Evolutionary conservation across 2,329 filamentous ascomycete species (phyloP).

Genomic region (Diplodia sapinea): DNA sequence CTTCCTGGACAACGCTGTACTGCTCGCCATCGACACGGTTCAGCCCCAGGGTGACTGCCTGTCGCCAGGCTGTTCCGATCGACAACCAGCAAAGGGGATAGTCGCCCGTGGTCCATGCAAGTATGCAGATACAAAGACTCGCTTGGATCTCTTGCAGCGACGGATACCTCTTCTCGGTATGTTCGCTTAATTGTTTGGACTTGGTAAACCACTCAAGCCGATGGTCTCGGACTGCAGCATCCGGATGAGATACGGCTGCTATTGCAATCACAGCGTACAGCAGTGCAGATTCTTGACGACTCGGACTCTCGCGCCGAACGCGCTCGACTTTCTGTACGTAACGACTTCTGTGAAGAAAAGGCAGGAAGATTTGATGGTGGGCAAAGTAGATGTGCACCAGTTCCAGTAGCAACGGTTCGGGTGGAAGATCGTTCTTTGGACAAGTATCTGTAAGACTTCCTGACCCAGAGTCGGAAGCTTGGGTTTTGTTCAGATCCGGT

Average conservation of each 20-base stretch:
- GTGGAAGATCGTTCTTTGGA: not conserved
- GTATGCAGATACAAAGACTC: conserved; percentile 37
- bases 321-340: conserved; percentile 35
- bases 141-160: conserved; percentile 40
- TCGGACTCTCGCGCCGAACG: conserved; percentile 35
- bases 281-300: conserved; percentile 35
- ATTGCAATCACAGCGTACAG: conserved; percentile 41
- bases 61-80: conserved; percentile 45
- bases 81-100: conserved; percentile 41
- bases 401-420: conserved; percentile 1
- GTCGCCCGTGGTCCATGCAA: conserved; percentile 39
- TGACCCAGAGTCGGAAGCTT: not conserved
- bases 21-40: conserved; percentile 40
- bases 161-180: conserved; percentile 35
- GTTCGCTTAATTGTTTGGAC: conserved; percentile 41
- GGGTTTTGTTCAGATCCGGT: not conserved
- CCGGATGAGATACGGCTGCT: conserved; percentile 38
- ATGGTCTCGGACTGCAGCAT: conserved; percentile 35
- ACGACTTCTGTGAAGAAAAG: conserved; percentile 40
- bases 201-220: conserved; percentile 41
- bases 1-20: not conserved
- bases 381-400: conserved; percentile 8
- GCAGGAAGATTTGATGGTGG: conserved; percentile 31
- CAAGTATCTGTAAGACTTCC: not conserved
- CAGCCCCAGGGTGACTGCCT: conserved; percentile 39